A percentile compares a stretch with the other conserved stretches of the same genome.
phyloP scores from a whole-genome alignment of 306 rosid species.

The Gleditsia sinensis region DNA sequence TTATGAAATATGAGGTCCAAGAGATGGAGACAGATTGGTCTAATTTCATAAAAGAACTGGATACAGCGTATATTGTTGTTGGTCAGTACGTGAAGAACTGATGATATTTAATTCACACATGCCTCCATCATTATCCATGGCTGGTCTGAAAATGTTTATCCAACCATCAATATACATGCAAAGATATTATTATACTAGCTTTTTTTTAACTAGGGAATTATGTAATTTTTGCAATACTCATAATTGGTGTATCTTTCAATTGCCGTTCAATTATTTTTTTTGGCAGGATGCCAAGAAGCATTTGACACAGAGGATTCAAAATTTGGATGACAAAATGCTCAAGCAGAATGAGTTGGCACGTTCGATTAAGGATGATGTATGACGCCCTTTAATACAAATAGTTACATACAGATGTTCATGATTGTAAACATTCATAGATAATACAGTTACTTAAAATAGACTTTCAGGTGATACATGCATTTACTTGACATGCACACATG shows the following conservation, averaged over 20 bases:
- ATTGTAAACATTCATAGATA: conserved; percentile 17
- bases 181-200: background rate
- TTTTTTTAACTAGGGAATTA: background rate
- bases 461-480: background rate
- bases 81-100: background rate
- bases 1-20: background rate
- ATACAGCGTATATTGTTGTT: background rate
- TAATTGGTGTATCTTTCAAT: conserved; percentile 1
- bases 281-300: conserved; percentile 92
- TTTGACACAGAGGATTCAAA: conserved; percentile 87
- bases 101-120: background rate
- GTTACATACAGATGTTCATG: conserved; percentile 1
- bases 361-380: conserved; percentile 71
- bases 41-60: background rate
- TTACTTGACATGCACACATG: background rate
- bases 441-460: conserved; percentile 9
- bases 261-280: conserved; percentile 31
- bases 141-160: conserved; percentile 9
- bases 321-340: conserved; percentile 83
- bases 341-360: conserved; percentile 77
- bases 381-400: conserved; percentile 44
- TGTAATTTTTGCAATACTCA: conserved; percentile 4
- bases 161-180: background rate
- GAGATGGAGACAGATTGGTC: background rate
- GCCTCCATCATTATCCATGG: background rate